Base-by-base conservation (phyloP, 2,329 filamentous ascomycete species). In the Thermomyces lanuginosus region DNA sequence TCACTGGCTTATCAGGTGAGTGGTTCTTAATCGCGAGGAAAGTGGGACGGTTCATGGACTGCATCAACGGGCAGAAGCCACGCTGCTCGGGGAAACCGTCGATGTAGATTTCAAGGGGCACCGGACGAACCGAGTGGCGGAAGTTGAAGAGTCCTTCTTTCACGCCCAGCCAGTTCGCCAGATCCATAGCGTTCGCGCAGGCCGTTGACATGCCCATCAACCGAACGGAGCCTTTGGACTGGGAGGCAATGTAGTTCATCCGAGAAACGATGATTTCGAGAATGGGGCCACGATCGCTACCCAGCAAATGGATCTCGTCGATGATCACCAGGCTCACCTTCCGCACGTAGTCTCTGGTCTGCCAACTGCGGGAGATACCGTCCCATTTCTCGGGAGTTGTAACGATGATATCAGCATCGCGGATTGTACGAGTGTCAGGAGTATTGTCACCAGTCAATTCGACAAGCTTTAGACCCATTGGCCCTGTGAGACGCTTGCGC, bases 381-480 rank as follows among this genome's bases (percentile, higher is more conserved):
- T 98, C 91, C 89, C 89, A 98, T 51, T 98, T 98, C 57, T 98
- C 89, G n/a, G 89, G 91, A 0, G 91, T 98, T 0, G 89, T 98
- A 43, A 98, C 83, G 42, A 98, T 98, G 35, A 98, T 82, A 48
- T 98, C 89, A 3, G 89, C 89, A 46, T 95, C 78, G 40, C 84
- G 72, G 42, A 98, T 98, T 0, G 86, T 93, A 26, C 82, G 69
- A 1, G 89, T 98, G 46, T 98, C 89, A 1, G 91, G 91, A 0
- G 91, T 98, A 45, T 95, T 98, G 58, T 98, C 89, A 61, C 79
- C 84, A 8, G 91, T 98, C 59, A 98, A 61, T 55, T 98, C 89
- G 9, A 98, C 89, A 11, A 98, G 62, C 52, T 82, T 91, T 36
- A 95, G 51, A 0, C 84, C 83, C 59, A 95, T 73, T 1, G 83